Evolutionary conservation across 768 basidiomycete genomes (phyloP), one percentile per base, ranked within the genome.

Genomic region (Gyrodon lividus): DNA sequence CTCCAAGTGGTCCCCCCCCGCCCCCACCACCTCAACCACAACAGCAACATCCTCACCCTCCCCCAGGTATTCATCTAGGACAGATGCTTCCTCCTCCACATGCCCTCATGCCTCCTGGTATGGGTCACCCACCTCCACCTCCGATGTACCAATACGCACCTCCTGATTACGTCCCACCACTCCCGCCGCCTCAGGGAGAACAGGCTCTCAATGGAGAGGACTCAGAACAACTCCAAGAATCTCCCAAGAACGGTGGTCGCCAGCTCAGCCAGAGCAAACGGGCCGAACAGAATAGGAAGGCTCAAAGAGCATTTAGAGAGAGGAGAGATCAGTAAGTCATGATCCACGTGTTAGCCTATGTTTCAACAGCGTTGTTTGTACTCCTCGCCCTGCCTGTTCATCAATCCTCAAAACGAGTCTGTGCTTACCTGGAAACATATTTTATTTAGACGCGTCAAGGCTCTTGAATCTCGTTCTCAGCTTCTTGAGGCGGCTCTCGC

Each of bases 231-330:
- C 30, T 26, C 28, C 30, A 55, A 52, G 46, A 50, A 0, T 3
- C 16, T 13, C 0, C 17, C 42, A 65, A 65, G 54, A 14, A 40
- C 2, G 68, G 71, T 17, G 77, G 78, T 22, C 76, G 90, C 42
- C 71, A 82, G 10, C 75, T 93, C 44, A 89, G 86, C 68, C 82
- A 78, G 63, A 88, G 84, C 65, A 94, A 93, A 65, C 82, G 93
- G 9, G 93, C 93, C 38, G 93, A 95, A 62, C 93, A 97, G 74
- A 97, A 97, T 68, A 79, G 93, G 59, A 94, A 93, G 69, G 93
- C 93, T 0, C 93, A 97, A 71, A 79, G 92, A 37, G 92, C 92
- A 2, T 97, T 95, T 69, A 75, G 93, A 54, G 89, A 94, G 66
- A 82, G 93, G 26, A 76, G 93, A 61, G 93, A 97, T 72, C 86